Percentiles rank a stretch among this genome's conserved stretches.
phyloP scores from a whole-genome alignment of 2,329 filamentous ascomycete genomes.

The Arthrinium puccinioides region DNA sequence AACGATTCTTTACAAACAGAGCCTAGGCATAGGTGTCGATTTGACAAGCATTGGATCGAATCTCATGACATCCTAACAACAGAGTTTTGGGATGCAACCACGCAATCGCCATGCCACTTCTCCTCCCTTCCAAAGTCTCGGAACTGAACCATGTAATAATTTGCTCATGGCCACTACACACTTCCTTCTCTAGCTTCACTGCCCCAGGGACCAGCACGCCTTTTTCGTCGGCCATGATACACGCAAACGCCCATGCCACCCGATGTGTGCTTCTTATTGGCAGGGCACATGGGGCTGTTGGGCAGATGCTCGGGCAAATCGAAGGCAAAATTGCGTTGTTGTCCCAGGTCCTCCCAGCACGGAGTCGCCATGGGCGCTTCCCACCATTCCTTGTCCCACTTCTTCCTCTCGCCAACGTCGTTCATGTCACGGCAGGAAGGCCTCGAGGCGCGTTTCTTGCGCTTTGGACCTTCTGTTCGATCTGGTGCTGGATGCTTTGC shows the following conservation, averaged over 20 bases:
- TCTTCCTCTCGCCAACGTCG: background rate
- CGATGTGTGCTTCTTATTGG: slow-evolving; percentile 35
- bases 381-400: slow-evolving; percentile 21
- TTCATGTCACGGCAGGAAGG: background rate
- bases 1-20: no score
- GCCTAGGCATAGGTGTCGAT: no score
- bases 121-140: no score
- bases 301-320: slow-evolving; percentile 44
- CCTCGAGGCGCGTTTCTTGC: slow-evolving; percentile 2
- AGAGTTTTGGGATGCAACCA: no score
- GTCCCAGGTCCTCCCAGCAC: slow-evolving; percentile 17
- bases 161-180: no score
- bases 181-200: no score
- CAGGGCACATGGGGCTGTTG: slow-evolving; percentile 43
- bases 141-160: no score
- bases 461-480: slow-evolving; percentile 11
- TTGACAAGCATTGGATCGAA: no score
- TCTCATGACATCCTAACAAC: no score
- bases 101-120: no score
- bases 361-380: slow-evolving; percentile 15
- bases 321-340: slow-evolving; percentile 31
- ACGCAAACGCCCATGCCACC: slow-evolving; percentile 43
- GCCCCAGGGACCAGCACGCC: background rate
- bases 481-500: slow-evolving; percentile 8
- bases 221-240: slow-evolving; percentile 34